These are phyloP conservation scores for Elongisporangium anandrum DNA, from an alignment of 352 stramenopile genomes.

Conservation along the genomic window DNA sequence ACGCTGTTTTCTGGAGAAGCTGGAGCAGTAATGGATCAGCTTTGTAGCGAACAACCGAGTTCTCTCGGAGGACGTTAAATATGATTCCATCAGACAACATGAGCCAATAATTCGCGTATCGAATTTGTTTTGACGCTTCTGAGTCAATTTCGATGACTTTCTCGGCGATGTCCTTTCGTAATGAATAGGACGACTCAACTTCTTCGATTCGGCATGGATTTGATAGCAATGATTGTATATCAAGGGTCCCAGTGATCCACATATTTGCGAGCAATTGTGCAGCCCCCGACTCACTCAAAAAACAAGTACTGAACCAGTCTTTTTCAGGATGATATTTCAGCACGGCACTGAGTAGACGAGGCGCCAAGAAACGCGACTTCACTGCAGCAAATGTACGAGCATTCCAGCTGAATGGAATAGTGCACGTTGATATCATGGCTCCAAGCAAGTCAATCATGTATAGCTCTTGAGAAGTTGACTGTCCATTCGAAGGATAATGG, in stretches of 20 bases:
- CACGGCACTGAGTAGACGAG: slow-evolving; percentile 47
- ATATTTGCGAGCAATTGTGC: slow-evolving; percentile 50
- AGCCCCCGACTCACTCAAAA: slow-evolving; percentile 48
- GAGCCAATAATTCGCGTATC: slow-evolving; percentile 66
- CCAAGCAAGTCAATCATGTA: slow-evolving; percentile 68
- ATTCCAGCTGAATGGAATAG: slow-evolving; percentile 61
- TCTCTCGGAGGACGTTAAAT: slow-evolving; percentile 42
- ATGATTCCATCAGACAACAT: slow-evolving; percentile 66
- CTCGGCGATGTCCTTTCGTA: background rate
- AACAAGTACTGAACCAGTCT: slow-evolving; percentile 62
- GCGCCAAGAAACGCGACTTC: slow-evolving; percentile 49
- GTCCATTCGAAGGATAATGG: slow-evolving; percentile 28
- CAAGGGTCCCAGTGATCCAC: slow-evolving; percentile 67
- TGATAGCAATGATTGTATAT: slow-evolving; percentile 32
- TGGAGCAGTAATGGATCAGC: slow-evolving; percentile 48
- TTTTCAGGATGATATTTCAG: slow-evolving; percentile 57
- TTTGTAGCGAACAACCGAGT: slow-evolving; percentile 33
- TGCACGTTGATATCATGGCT: slow-evolving; percentile 47
- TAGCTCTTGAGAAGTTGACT: slow-evolving; percentile 40
- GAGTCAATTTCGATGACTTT: background rate
- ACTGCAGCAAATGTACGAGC: slow-evolving; percentile 25
- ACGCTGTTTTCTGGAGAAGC: slow-evolving; percentile 36
- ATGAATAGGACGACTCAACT: background rate
- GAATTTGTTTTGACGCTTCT: slow-evolving; percentile 4
- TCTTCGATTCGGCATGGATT: slow-evolving; percentile 1